Conservation (phyloP, 2,329 filamentous ascomycete genomes). For the Dothiorella sarmentorum region DNA sequence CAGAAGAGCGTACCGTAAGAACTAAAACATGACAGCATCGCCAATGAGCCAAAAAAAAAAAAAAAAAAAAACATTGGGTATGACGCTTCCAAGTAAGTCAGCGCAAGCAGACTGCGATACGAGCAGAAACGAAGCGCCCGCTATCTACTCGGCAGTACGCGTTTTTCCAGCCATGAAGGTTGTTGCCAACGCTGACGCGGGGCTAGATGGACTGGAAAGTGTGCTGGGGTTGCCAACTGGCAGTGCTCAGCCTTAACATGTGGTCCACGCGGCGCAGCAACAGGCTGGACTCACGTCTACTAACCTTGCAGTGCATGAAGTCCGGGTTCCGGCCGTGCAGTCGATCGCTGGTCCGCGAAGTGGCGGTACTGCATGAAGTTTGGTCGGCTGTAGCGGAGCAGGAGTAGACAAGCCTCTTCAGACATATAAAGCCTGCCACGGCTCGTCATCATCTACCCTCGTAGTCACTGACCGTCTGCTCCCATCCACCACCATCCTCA, state of each 20-base stretch:
- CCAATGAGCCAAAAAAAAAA: not conserved
- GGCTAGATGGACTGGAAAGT: not conserved
- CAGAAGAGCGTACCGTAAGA: not conserved
- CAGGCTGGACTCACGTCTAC: not conserved
- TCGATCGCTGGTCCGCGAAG: not conserved
- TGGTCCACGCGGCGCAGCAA: not conserved
- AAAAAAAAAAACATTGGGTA: not conserved
- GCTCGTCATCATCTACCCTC: constrained; percentile 1
- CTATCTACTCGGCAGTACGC: not conserved
- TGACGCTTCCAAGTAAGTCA: not conserved
- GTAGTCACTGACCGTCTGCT: constrained; percentile 15
- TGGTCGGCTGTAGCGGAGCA: not conserved
- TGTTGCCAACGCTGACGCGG: not conserved
- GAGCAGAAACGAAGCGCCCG: not conserved
- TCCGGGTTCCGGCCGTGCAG: not conserved
- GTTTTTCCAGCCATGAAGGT: not conserved
- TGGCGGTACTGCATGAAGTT: not conserved
- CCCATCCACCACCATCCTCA: constrained; percentile 54
- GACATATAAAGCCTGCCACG: not conserved
- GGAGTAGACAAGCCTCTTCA: not conserved
- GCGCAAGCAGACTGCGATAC: not conserved
- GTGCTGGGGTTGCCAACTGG: not conserved
- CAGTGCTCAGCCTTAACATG: not conserved
- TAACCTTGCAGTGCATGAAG: not conserved
- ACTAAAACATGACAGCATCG: not conserved